Evolutionary conservation across 148 eudicot genomes (phyloP).

Genomic region (Spergularia bocconei): DNA sequence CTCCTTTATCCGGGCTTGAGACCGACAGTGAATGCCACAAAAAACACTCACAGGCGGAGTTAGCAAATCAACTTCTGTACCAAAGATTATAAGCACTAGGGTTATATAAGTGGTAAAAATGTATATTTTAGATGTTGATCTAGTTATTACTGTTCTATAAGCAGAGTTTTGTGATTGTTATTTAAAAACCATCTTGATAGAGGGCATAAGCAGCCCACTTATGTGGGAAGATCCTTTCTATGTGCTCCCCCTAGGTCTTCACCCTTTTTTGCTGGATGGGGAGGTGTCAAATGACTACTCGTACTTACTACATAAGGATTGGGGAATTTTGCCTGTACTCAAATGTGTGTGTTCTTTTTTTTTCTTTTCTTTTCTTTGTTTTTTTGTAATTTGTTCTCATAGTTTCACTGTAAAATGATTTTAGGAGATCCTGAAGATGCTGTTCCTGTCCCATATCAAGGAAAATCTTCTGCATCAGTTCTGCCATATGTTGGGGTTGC

Average conservation of each 20-base stretch:
- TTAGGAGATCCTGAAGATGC: slow-evolving; percentile 69
- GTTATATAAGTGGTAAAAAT: background rate
- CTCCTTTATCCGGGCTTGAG: too few species aligned
- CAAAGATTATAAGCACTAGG: background rate
- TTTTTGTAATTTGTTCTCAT: background rate
- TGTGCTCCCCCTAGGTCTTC: too few species aligned
- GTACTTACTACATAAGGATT: too few species aligned
- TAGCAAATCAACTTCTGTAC: too few species aligned
- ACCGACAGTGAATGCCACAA: too few species aligned
- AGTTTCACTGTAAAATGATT: slow-evolving; percentile 24
- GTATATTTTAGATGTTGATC: background rate
- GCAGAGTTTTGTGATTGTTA: background rate
- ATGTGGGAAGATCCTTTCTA: too few species aligned
- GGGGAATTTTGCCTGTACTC: too few species aligned
- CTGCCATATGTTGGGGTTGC: slow-evolving; percentile 96
- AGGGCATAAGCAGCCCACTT: background rate
- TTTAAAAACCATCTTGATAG: background rate
- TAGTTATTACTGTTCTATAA: background rate
- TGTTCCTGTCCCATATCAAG: slow-evolving; percentile 49
- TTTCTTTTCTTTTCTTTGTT: background rate
- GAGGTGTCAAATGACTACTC: too few species aligned
- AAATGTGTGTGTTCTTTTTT: too few species aligned
- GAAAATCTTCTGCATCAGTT: slow-evolving; percentile 77
- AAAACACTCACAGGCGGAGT: too few species aligned
- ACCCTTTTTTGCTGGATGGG: too few species aligned